A percentile compares a stretch with the other conserved stretches of the same genome.
Evolutionary conservation across 202 grass and related monocot species (phyloP).

Genomic region (Panicum virgatum): DNA sequence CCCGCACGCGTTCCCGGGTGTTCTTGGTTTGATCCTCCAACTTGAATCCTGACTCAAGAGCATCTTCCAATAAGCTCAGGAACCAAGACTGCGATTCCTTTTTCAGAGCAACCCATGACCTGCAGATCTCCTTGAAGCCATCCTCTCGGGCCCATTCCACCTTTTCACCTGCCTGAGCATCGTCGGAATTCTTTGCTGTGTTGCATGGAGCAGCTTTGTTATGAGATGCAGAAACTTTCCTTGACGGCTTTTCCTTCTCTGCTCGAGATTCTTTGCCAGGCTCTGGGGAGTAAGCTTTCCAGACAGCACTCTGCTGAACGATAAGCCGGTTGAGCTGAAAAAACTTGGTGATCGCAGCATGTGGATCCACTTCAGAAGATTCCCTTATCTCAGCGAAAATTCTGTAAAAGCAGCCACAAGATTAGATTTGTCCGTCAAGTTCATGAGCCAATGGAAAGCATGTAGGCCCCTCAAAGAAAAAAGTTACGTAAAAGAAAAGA

Average conservation of each 20-base stretch:
- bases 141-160: slow-evolving; percentile 81
- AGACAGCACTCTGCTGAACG: slow-evolving; percentile 63
- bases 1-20: slow-evolving; percentile 50
- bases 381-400: slow-evolving; percentile 79
- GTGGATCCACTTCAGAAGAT: slow-evolving; percentile 55
- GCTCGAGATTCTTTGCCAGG: slow-evolving; percentile 45
- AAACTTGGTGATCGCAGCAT: slow-evolving; percentile 74
- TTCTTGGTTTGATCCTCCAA: slow-evolving; percentile 52
- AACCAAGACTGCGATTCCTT: slow-evolving; percentile 80
- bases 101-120: slow-evolving; percentile 61
- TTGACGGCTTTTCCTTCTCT: slow-evolving; percentile 66
- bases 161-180: slow-evolving; percentile 58
- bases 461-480: background rate
- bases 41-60: slow-evolving; percentile 68
- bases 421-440: background rate
- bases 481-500: background rate
- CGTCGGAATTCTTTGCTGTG: slow-evolving; percentile 49
- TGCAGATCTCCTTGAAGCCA: slow-evolving; percentile 86
- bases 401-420: slow-evolving; percentile 45
- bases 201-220: slow-evolving; percentile 44
- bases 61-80: slow-evolving; percentile 71
- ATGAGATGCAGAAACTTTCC: slow-evolving; percentile 51
- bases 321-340: slow-evolving; percentile 78
- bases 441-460: background rate
- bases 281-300: slow-evolving; percentile 52